Conservation (phyloP, 306 rosid genomes). For the Cotoneaster glaucophyllus region DNA sequence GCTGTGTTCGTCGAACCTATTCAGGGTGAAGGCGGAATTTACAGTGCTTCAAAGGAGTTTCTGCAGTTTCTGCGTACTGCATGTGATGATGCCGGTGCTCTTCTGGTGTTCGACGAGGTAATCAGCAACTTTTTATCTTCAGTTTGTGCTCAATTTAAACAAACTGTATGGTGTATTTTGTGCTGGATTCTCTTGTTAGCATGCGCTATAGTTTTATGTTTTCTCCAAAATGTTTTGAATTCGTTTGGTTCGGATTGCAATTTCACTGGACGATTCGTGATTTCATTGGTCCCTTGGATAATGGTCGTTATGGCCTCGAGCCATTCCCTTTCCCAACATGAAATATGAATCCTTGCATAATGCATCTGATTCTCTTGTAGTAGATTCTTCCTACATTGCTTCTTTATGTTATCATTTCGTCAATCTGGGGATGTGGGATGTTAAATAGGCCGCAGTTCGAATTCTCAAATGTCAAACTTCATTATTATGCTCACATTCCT, state of each 20-base stretch:
- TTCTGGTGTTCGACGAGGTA: conserved; percentile 92
- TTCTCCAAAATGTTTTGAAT: neutral
- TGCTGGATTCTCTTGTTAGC: neutral
- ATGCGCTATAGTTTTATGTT: neutral
- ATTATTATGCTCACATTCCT: neutral
- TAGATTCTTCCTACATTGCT: neutral
- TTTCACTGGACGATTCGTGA: neutral
- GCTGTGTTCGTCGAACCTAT: conserved; percentile 92
- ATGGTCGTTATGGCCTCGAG: neutral
- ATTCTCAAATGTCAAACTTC: neutral
- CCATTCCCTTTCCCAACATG: neutral
- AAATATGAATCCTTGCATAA: neutral
- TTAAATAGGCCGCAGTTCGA: neutral
- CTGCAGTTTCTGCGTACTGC: conserved; percentile 57
- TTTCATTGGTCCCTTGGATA: neutral
- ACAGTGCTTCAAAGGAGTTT: conserved; percentile 83
- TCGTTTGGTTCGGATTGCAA: neutral
- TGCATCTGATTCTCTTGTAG: neutral
- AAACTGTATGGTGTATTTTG: neutral
- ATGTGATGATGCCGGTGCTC: conserved; percentile 76
- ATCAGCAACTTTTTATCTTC: neutral
- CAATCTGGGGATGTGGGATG: neutral
- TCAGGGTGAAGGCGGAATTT: conserved; percentile 95
- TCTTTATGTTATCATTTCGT: neutral
- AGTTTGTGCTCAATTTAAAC: neutral